Percentiles rank a stretch among this genome's conserved stretches.
phyloP scores from a whole-genome alignment of 1,139 yeast species.

The Candida frijolesensis region DNA sequence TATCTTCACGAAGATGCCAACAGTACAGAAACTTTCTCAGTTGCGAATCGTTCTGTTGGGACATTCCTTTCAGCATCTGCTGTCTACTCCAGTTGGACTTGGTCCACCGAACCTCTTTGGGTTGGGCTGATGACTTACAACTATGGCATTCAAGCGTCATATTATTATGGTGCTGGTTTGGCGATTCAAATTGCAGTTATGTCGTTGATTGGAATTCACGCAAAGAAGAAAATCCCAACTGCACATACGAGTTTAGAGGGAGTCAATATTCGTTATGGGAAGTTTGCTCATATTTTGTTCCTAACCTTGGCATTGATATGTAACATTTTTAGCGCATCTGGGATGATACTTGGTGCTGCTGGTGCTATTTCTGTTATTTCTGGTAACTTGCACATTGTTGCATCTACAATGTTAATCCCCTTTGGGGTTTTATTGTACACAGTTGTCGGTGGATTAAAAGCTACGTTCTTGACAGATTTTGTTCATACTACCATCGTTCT shows the following conservation, averaged over 20 bases:
- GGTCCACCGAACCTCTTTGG: slow-evolving; percentile 36
- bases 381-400: slow-evolving; percentile 35
- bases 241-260: slow-evolving; percentile 34
- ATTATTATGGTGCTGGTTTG: slow-evolving; percentile 32
- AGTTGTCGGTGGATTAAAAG: slow-evolving; percentile 41
- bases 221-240: slow-evolving; percentile 33
- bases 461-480: slow-evolving; percentile 42
- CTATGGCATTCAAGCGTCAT: slow-evolving; percentile 31
- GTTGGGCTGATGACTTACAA: slow-evolving; percentile 29
- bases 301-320: slow-evolving; percentile 33
- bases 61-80: slow-evolving; percentile 29
- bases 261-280: slow-evolving; percentile 34
- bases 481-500: slow-evolving; percentile 37
- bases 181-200: slow-evolving; percentile 32
- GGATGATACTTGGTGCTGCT: slow-evolving; percentile 41
- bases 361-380: slow-evolving; percentile 37
- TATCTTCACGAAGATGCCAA: slow-evolving; percentile 30
- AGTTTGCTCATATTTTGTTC: slow-evolving; percentile 29
- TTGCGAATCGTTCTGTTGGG: slow-evolving; percentile 31
- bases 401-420: slow-evolving; percentile 37
- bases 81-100: slow-evolving; percentile 31
- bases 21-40: slow-evolving; percentile 34
- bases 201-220: slow-evolving; percentile 31
- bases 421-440: slow-evolving; percentile 40
- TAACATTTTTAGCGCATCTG: slow-evolving; percentile 33